Conservation (phyloP, 163 green algal species). For the Chloromonas sp. region DNA sequence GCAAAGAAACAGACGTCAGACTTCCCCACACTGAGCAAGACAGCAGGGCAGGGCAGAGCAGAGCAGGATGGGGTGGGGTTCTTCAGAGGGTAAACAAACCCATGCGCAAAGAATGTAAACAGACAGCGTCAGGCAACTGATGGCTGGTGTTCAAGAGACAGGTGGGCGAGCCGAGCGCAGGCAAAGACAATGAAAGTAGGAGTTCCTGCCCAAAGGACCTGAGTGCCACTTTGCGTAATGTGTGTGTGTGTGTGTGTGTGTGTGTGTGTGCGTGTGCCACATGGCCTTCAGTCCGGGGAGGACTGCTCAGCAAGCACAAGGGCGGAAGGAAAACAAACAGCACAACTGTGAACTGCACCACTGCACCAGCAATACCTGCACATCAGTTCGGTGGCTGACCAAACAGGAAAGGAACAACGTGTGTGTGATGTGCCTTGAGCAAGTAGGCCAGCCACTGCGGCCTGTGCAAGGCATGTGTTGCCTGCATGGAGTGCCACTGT, state of each 20-base stretch:
- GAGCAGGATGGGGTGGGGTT: not conserved
- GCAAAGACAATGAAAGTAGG: not conserved
- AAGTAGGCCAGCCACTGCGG: not conserved
- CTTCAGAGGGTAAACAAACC: no score
- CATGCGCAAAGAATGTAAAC: not conserved
- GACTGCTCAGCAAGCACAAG: no score
- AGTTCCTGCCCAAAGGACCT: no score
- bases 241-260: no score
- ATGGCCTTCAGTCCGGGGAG: no score
- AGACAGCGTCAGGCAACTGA: not conserved
- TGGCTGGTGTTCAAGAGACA: not conserved
- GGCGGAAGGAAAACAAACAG: not conserved
- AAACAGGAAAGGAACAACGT: not conserved
- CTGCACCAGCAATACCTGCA: no score
- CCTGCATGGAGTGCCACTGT: not conserved
- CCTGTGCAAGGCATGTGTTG: not conserved
- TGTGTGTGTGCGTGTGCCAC: no score
- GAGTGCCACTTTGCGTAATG: no score
- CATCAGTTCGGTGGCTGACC: no score
- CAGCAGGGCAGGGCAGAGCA: not conserved
- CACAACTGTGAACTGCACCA: no score
- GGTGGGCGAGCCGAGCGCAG: no score
- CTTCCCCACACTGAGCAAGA: no score
- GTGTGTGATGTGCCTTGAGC: not conserved
- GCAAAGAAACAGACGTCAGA: not conserved